Base-by-base conservation (phyloP, 495 filamentous ascomycete genomes). In the Xylaria sp. region DNA sequence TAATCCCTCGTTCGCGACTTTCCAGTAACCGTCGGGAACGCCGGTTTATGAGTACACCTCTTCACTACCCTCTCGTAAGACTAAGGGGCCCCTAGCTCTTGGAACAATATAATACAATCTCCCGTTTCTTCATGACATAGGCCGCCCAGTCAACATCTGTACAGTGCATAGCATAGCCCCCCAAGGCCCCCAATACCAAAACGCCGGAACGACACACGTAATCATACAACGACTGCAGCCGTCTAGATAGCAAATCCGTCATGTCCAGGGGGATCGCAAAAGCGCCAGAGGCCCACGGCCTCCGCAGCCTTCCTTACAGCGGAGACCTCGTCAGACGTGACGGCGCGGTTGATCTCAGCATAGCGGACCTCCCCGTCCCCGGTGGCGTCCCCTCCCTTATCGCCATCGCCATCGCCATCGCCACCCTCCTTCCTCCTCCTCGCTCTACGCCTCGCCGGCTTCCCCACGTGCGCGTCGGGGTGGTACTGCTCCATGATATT, bases 401-500 rank as follows among this genome's bases (percentile, higher is more conserved):
- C 72, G 50, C 71, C 75, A 37, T 66, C 29, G 0, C 69, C 72
- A 0, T n/a, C 72, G 50, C 71, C 75, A 37, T 66, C 29, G 0
- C 69, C 72, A 0, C 43, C 70, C 26, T 69, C 79, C 76, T 63
- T 72, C 0, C 71, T 71, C 3, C 55, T 67, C 58, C 67, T 71
- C 50, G 77, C 76, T 2, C 57, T 65, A 19, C 73, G 74, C 61
- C 85, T 84, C 59, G 79, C 87, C 57, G 83, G 81, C 81, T 90
- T 93, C 33, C 92, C 92, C 4, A 94, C 91, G 84, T 94, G 88
- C 14, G 92, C 91, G 75, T 89, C 87, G 0, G 91, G 91, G 69
- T 88, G 87, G 76, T 93, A 94, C 81, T 93, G 92, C 82, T 94
- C 91, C 92, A 91, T 91, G 70, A 92, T 87, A 75, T 91, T 86